phyloP scores from a whole-genome alignment of 768 basidiomycete species.

The Trametes punicea region DNA sequence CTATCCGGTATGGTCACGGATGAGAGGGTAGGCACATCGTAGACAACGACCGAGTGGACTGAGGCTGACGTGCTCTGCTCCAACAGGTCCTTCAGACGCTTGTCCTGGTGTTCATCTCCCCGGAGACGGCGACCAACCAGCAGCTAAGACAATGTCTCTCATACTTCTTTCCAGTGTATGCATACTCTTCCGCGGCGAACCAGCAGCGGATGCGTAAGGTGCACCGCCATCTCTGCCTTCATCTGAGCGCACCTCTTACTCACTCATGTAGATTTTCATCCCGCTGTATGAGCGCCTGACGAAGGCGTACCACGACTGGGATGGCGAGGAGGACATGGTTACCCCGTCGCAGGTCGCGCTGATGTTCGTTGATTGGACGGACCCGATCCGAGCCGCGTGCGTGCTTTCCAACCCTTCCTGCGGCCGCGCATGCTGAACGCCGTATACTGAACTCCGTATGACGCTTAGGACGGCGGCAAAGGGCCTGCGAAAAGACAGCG shows the following conservation, averaged over 20 bases:
- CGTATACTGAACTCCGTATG: not conserved
- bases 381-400: conserved; percentile 68
- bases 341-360: conserved; percentile 67
- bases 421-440: conserved; percentile 5
- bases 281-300: conserved; percentile 61
- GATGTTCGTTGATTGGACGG: conserved; percentile 88
- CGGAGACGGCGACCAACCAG: conserved; percentile 76
- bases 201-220: conserved; percentile 71
- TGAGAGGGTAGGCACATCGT: conserved; percentile 48
- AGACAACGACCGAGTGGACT: not conserved
- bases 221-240: conserved; percentile 31
- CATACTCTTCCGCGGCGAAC: conserved; percentile 73
- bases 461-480: conserved; percentile 26
- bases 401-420: conserved; percentile 25
- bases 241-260: not conserved
- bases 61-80: not conserved
- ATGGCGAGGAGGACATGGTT: conserved; percentile 74
- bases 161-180: conserved; percentile 85
- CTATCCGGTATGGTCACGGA: conserved; percentile 74
- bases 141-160: conserved; percentile 81
- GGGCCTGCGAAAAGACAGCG: conserved; percentile 37
- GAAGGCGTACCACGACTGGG: conserved; percentile 56
- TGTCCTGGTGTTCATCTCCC: conserved; percentile 68
- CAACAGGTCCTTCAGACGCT: conserved; percentile 46
- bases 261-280: conserved; percentile 57